Evolutionary conservation across 2,329 filamentous ascomycete genomes (phyloP).

Genomic region (Raffaelea deltoideospora): DNA sequence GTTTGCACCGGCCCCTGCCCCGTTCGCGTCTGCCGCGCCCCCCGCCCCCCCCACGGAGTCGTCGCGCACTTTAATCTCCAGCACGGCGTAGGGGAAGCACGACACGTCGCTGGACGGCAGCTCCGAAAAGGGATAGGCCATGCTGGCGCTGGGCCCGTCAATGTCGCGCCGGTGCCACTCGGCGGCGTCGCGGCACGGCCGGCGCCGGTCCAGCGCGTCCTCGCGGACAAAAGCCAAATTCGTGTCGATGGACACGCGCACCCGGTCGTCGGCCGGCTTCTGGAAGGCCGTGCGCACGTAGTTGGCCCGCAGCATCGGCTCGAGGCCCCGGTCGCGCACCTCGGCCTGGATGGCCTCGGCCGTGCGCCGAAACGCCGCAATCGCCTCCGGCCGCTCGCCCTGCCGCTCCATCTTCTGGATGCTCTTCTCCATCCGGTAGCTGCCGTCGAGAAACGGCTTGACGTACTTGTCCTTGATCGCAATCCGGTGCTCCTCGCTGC

Average conservation of each 20-base stretch:
- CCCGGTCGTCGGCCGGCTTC: conserved; percentile 78
- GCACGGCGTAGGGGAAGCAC: conserved; percentile 75
- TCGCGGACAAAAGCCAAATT: conserved; percentile 76
- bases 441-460: conserved; percentile 67
- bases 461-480: conserved; percentile 90
- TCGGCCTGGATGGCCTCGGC: conserved; percentile 68
- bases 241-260: conserved; percentile 87
- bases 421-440: conserved; percentile 86
- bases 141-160: conserved; percentile 57
- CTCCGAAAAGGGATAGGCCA: conserved; percentile 66
- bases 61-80: conserved; percentile 82
- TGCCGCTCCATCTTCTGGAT: conserved; percentile 74
- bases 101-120: conserved; percentile 86
- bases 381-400: conserved; percentile 48
- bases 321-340: conserved; percentile 59
- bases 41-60: conserved; percentile 20
- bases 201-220: conserved; percentile 59
- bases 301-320: conserved; percentile 79
- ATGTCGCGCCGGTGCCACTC: conserved; percentile 90
- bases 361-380: conserved; percentile 54
- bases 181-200: conserved; percentile 77
- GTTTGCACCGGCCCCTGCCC: background rate
- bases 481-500: conserved; percentile 66
- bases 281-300: conserved; percentile 94
- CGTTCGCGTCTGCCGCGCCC: background rate